A percentile compares a stretch with the other conserved stretches of the same genome.
Conservation (phyloP, 495 filamentous ascomycete species). For the Hypoxylon fragiforme region DNA sequence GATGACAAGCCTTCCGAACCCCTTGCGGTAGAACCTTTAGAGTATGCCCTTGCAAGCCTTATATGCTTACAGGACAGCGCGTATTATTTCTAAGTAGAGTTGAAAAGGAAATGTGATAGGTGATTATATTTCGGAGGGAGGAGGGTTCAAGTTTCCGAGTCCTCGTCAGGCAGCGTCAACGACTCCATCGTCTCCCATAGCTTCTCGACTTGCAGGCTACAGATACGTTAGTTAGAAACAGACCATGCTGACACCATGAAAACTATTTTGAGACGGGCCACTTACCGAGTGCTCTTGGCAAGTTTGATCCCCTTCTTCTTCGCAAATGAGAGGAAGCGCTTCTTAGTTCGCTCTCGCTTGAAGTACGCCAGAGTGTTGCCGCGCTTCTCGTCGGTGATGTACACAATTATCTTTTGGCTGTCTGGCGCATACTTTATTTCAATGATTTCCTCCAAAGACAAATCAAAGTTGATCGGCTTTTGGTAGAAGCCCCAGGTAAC, state of each 20-base stretch:
- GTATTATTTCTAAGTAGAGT: background rate
- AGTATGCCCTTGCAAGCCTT: constrained; percentile 9
- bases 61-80: background rate
- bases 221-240: constrained; percentile 9
- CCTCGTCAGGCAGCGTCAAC: constrained; percentile 23
- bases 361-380: constrained; percentile 48
- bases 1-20: constrained; percentile 17
- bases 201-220: constrained; percentile 27
- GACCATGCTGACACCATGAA: background rate
- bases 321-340: constrained; percentile 46
- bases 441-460: constrained; percentile 41
- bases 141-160: constrained; percentile 17
- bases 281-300: constrained; percentile 40
- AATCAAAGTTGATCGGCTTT: constrained; percentile 50
- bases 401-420: constrained; percentile 40
- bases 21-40: constrained; percentile 30
- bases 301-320: constrained; percentile 45
- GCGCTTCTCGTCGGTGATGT: constrained; percentile 31
- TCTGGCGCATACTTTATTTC: constrained; percentile 42
- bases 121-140: background rate
- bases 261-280: background rate
- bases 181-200: constrained; percentile 34
- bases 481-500: constrained; percentile 52
- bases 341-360: constrained; percentile 51
- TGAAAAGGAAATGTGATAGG: constrained; percentile 2